Conservation (phyloP, 495 filamentous ascomycete genomes). For the Durotheca rogersii region DNA sequence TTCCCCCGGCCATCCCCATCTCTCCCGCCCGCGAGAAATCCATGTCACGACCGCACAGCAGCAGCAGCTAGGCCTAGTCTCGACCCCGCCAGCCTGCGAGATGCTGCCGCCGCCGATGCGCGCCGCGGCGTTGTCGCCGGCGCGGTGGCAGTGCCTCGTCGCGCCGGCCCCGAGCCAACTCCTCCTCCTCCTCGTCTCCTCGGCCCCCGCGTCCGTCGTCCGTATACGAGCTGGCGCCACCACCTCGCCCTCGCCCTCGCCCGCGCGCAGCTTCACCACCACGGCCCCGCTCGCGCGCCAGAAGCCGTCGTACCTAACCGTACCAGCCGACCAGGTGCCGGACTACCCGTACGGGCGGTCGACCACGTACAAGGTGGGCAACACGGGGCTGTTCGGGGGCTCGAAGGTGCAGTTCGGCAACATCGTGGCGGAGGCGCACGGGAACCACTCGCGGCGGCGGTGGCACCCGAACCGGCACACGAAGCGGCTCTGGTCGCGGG, state of each 20-base stretch:
- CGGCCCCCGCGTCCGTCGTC: slow-evolving; percentile 11
- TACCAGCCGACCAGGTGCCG: slow-evolving; percentile 52
- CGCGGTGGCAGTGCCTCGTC: too few species aligned
- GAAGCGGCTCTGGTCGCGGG: slow-evolving; percentile 71
- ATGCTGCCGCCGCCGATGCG: too few species aligned
- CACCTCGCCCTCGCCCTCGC: slow-evolving; percentile 25
- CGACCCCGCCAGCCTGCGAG: too few species aligned
- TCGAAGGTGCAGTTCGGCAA: slow-evolving; percentile 86
- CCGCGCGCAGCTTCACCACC: slow-evolving; percentile 27
- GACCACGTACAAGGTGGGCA: slow-evolving; percentile 79
- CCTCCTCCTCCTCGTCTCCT: not conserved
- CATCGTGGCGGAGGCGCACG: slow-evolving; percentile 73
- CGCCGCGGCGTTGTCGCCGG: too few species aligned
- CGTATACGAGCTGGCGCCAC: too few species aligned
- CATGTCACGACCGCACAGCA: too few species aligned
- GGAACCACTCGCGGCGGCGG: slow-evolving; percentile 77
- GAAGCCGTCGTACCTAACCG: slow-evolving; percentile 33
- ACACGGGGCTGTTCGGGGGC: slow-evolving; percentile 81
- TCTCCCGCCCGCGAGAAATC: too few species aligned
- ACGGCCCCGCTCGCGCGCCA: slow-evolving; percentile 27
- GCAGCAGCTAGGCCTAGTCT: too few species aligned
- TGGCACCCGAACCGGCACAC: slow-evolving; percentile 88
- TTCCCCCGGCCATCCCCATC: too few species aligned
- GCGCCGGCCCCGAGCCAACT: slow-evolving; percentile 20
- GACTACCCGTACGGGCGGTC: slow-evolving; percentile 83